Conservation (phyloP, 306 rosid genomes). For the Vigna unguiculata region DNA sequence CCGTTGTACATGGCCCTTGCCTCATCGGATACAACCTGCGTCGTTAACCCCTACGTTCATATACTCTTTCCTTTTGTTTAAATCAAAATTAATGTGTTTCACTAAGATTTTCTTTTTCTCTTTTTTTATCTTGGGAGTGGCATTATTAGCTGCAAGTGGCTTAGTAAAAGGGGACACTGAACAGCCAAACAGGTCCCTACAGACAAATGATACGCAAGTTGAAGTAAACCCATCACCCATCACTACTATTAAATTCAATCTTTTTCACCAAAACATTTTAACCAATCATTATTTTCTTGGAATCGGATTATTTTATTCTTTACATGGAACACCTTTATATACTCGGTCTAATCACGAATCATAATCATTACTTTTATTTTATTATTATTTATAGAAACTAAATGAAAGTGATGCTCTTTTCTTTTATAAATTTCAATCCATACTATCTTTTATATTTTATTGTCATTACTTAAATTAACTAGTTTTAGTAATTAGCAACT, state of each 20-base stretch:
- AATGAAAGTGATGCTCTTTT: too few species aligned
- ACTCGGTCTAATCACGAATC: too few species aligned
- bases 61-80: background rate
- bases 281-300: background rate
- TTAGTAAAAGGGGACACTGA: background rate
- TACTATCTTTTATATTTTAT: too few species aligned
- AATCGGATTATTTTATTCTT: background rate
- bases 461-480: too few species aligned
- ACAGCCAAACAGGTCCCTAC: background rate
- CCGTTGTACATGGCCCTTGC: conserved; percentile 97
- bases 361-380: too few species aligned
- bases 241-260: background rate
- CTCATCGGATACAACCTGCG: conserved; percentile 90
- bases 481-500: too few species aligned
- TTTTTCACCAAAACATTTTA: background rate
- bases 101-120: background rate
- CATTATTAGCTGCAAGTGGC: conserved; percentile 45
- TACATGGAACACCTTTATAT: too few species aligned
- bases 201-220: conserved; percentile 39
- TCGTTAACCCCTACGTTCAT: background rate
- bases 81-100: background rate
- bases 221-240: conserved; percentile 31
- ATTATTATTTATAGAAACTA: too few species aligned
- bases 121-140: background rate
- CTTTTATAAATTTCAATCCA: too few species aligned